phyloP scores from a whole-genome alignment of 805 yeast genomes.

The Metschnikowia picachoensis region DNA sequence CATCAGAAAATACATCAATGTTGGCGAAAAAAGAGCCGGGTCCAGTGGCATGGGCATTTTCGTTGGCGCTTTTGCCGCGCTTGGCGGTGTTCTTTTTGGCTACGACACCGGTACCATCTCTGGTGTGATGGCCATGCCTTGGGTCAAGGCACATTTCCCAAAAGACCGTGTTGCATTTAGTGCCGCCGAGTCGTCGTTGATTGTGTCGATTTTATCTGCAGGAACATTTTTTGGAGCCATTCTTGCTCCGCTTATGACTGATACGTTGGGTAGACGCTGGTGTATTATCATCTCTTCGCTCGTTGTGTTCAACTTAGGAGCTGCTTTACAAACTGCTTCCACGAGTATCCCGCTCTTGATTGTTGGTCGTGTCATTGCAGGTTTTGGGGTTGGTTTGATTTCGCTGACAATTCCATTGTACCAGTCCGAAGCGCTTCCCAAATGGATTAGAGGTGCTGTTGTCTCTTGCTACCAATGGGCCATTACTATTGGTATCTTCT shows the following conservation, averaged over 20 bases:
- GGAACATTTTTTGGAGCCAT: slow-evolving; percentile 43
- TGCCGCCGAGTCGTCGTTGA: slow-evolving; percentile 23
- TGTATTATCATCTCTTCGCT: slow-evolving; percentile 32
- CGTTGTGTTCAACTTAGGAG: slow-evolving; percentile 34
- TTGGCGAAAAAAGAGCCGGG: slow-evolving; percentile 46
- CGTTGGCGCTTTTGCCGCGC: slow-evolving; percentile 39
- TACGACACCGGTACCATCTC: slow-evolving; percentile 43
- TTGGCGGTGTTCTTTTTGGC: slow-evolving; percentile 41
- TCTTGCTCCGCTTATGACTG: slow-evolving; percentile 34
- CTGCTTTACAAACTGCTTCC: slow-evolving; percentile 36
- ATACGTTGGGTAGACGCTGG: slow-evolving; percentile 38
- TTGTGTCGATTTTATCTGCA: slow-evolving; percentile 33
- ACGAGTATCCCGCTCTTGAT: slow-evolving; percentile 32
- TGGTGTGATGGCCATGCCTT: slow-evolving; percentile 40
- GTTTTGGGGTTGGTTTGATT: slow-evolving; percentile 40
- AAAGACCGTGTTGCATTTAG: slow-evolving; percentile 15
- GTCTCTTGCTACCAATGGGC: slow-evolving; percentile 40
- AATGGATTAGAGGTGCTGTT: slow-evolving; percentile 43
- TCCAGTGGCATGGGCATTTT: slow-evolving; percentile 39
- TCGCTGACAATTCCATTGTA: slow-evolving; percentile 40
- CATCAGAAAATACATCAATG: slow-evolving; percentile 34
- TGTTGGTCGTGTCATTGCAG: slow-evolving; percentile 38
- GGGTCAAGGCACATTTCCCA: slow-evolving; percentile 30
- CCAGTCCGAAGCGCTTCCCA: slow-evolving; percentile 40
- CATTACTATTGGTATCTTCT: slow-evolving; percentile 36